Evolutionary conservation across 2,329 filamentous ascomycete species (phyloP), one percentile per base, ranked within the genome.

Genomic region (Diaporthe destruens): DNA sequence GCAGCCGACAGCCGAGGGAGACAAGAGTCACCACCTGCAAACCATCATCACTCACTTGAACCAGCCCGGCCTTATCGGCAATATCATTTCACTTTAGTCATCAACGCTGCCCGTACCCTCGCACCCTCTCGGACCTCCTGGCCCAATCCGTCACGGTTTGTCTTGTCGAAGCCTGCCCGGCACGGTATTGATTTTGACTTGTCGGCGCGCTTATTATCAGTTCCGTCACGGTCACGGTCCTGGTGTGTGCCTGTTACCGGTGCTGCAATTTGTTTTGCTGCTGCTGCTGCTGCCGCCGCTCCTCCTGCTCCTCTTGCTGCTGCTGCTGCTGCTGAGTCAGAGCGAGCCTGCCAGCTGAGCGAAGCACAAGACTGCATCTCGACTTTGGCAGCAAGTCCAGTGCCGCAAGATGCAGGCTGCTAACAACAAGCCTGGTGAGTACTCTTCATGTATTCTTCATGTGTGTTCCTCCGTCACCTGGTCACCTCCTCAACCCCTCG

Each of bases 401-500:
- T 49, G 34, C 54, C 23, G 71, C 65, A 74, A 74, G 71, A 74
- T 74, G 73, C 73, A 74, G 73, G 67, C 73, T 72, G 72, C 69
- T 36, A 67, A 69, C 55, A 63, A 55, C 66, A 74, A 71, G 44
- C 39, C 69, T 69, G 73, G 73, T 74, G 71, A 74, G 73, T 74
- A 70, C 39, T 42, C 54, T 8, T 32, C 34, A 55, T 59, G 66
- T 70, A 67, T 66, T 42, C 47, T 66, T 42, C 47, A 39, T 29
- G 36, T 47, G 25, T 61, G 23, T 25, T 36, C 36, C 36, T 59
- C 59, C 59, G n/a, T 65, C 61, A 36, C 44, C 63, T 57, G n/a
- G 25, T 51, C 42, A 29, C 29, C 29, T 29, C 2, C 42, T 65
- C 61, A 36, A 36, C 63, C 53, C 29, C 34, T 51, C 42, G 2